A percentile compares a stretch with the other conserved stretches of the same genome.
These are phyloP conservation scores for Colletotrichum higginsianum DNA, from an alignment of 2,329 filamentous ascomycete species.

Conservation along the genomic window DNA sequence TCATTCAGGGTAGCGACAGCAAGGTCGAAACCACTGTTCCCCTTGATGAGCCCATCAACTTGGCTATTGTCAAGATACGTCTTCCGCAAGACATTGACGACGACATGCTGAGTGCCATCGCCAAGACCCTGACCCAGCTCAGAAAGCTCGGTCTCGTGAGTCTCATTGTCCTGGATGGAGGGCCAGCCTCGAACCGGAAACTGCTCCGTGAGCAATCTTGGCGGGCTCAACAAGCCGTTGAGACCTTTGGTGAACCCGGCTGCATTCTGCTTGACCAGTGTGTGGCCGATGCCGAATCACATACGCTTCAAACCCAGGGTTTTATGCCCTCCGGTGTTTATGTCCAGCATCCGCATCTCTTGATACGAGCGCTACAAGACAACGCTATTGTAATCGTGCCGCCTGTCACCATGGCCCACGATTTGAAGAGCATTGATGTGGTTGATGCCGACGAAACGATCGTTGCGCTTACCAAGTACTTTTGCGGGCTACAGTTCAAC, in stretches of 20 bases:
- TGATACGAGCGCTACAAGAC: conserved; percentile 52
- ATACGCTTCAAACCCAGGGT: conserved; percentile 19
- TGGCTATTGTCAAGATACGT: conserved; percentile 89
- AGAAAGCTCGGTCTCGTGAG: conserved; percentile 85
- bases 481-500: conserved; percentile 75
- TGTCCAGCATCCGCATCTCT: conserved; percentile 43
- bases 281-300: conserved; percentile 23
- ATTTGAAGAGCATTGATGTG: conserved; percentile 55
- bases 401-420: conserved; percentile 59
- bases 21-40: conserved; percentile 39
- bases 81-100: conserved; percentile 80
- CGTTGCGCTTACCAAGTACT: conserved; percentile 82
- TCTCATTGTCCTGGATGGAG: conserved; percentile 85
- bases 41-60: conserved; percentile 62
- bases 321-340: conserved; percentile 41
- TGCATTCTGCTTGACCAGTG: conserved; percentile 71
- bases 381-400: conserved; percentile 57
- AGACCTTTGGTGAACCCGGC: conserved; percentile 76
- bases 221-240: conserved; percentile 82
- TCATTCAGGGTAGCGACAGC: conserved; percentile 52
- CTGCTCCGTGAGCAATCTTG: conserved; percentile 75
- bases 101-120: conserved; percentile 79
- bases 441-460: conserved; percentile 74
- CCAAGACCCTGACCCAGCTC: conserved; percentile 87
- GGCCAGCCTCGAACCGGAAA: conserved; percentile 57